Conservation (phyloP, 768 basidiomycete genomes). For the Lactarius psammicola region DNA sequence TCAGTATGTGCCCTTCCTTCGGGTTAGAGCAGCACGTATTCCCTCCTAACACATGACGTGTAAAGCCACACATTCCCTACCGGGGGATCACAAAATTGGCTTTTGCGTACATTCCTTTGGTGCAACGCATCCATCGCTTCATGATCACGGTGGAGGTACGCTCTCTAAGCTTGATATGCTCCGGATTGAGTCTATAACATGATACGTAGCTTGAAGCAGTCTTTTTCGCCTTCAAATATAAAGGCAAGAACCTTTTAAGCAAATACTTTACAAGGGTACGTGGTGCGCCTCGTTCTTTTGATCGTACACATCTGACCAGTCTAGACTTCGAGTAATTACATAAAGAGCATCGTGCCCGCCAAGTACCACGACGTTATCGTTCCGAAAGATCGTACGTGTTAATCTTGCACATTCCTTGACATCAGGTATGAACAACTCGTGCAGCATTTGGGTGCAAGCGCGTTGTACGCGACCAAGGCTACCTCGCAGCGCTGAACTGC, state of each 20-base stretch:
- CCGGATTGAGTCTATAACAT: not conserved
- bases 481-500: constrained; percentile 48
- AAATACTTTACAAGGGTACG: constrained; percentile 2
- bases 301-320: not conserved
- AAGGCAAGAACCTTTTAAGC: constrained; percentile 9
- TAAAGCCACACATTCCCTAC: constrained; percentile 40
- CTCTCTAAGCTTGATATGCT: not conserved
- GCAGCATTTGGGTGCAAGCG: constrained; percentile 60
- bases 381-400: constrained; percentile 50
- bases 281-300: not conserved
- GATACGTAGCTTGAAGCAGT: not conserved
- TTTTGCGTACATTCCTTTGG: constrained; percentile 52
- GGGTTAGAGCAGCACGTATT: too few species aligned
- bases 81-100: constrained; percentile 46
- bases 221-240: constrained; percentile 1
- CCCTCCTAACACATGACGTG: not conserved
- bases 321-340: constrained; percentile 45
- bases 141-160: constrained; percentile 47
- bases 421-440: not conserved
- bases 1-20: constrained; percentile 38
- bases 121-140: constrained; percentile 47
- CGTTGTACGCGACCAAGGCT: constrained; percentile 57
- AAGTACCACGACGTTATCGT: constrained; percentile 36
- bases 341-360: constrained; percentile 44
- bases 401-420: not conserved